Conservation (phyloP, 345 rosid species). For the Populus alba region DNA sequence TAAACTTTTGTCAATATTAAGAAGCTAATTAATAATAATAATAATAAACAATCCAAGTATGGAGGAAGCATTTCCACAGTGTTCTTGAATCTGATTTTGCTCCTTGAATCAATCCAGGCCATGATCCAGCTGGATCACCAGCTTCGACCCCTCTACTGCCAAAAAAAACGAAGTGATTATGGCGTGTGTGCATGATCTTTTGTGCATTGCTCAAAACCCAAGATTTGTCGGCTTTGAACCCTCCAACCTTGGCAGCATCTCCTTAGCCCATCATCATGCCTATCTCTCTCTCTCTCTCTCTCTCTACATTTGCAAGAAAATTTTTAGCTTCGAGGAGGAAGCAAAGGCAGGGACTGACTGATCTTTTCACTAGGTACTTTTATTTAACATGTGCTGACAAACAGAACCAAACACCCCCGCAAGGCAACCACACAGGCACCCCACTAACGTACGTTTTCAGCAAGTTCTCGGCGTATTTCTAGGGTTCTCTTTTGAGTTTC, state of each 20-base stretch:
- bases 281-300: not conserved
- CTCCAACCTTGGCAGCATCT: constrained; percentile 19
- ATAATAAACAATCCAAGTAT: not conserved
- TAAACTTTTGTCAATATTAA: not conserved
- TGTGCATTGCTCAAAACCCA: constrained; percentile 2
- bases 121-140: too few relatives aligned
- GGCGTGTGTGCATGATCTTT: not conserved
- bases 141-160: not conserved
- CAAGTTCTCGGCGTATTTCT: constrained; percentile 34
- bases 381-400: not conserved
- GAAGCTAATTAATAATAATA: not conserved
- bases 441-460: constrained; percentile 27
- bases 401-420: not conserved
- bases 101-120: too few relatives aligned
- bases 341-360: not conserved
- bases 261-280: too few relatives aligned
- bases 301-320: not conserved
- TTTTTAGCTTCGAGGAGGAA: not conserved
- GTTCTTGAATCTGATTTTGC: too few relatives aligned
- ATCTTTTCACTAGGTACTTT: not conserved
- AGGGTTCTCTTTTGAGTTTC: constrained; percentile 18
- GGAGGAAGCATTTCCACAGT: not conserved
- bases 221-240: constrained; percentile 35
- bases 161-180: not conserved
- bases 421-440: not conserved